Percentiles rank a stretch among this genome's conserved stretches.
phyloP scores from a whole-genome alignment of 148 eudicot genomes.

The Rhododendron kiyosumense region DNA sequence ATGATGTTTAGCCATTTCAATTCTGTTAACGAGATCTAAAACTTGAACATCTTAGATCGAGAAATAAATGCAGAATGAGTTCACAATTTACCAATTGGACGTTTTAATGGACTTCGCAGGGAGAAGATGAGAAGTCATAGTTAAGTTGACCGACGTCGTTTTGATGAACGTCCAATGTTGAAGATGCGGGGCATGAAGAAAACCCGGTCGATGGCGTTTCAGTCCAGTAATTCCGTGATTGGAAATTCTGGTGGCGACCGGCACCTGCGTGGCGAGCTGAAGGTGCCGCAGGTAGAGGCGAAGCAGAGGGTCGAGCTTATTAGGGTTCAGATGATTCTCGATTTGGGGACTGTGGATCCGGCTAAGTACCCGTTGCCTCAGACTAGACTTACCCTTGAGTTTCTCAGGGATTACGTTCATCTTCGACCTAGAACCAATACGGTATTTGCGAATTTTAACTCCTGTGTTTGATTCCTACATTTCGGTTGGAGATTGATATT shows the following conservation, averaged over 20 bases:
- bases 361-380: constrained; percentile 80
- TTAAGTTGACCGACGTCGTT: too few relatives aligned
- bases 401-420: constrained; percentile 68
- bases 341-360: constrained; percentile 60
- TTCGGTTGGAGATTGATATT: neutral
- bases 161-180: too few relatives aligned
- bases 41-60: too few relatives aligned
- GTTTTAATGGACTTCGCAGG: too few relatives aligned
- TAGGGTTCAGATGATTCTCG: constrained; percentile 40
- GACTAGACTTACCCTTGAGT: constrained; percentile 62
- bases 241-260: constrained; percentile 39
- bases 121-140: too few relatives aligned
- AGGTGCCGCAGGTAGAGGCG: constrained; percentile 56
- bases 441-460: constrained; percentile 20
- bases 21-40: too few relatives aligned
- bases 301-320: constrained; percentile 59
- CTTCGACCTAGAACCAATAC: constrained; percentile 82
- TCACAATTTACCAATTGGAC: too few relatives aligned
- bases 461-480: neutral
- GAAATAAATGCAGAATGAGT: too few relatives aligned
- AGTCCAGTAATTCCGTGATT: neutral
- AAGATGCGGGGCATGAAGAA: too few relatives aligned
- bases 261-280: constrained; percentile 54
- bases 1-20: too few relatives aligned
- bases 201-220: too few relatives aligned